A percentile compares a stretch with the other conserved stretches of the same genome.
Conservation (phyloP, 2,329 filamentous ascomycete species). For the Pyrenochaeta sp. region DNA sequence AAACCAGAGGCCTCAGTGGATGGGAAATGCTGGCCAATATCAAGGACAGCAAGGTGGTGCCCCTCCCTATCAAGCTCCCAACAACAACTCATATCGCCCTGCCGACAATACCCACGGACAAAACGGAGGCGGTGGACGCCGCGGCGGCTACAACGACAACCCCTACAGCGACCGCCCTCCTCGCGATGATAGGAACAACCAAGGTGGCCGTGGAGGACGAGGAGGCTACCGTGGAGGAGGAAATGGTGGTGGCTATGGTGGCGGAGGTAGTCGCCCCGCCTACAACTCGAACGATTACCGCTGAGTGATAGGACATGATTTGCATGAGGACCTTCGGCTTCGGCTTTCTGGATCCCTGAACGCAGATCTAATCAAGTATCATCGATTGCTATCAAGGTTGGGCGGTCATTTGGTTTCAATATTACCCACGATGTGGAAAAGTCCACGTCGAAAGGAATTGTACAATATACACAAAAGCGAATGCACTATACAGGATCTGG, state of each 20-base stretch:
- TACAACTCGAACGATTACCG: conserved; percentile 29
- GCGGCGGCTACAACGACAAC: conserved; percentile 27
- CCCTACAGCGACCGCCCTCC: conserved; percentile 28
- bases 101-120: conserved; percentile 32
- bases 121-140: conserved; percentile 29
- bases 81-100: conserved; percentile 32
- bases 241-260: conserved; percentile 19
- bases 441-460: no score
- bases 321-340: no score
- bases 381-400: conserved; percentile 1
- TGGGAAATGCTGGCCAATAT: conserved; percentile 22
- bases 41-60: conserved; percentile 28
- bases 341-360: no score
- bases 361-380: conserved; percentile 1
- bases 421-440: no score
- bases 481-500: no score
- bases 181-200: conserved; percentile 20
- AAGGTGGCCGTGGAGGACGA: conserved; percentile 32
- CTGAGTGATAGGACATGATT: conserved; percentile 5
- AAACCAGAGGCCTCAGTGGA: conserved; percentile 28
- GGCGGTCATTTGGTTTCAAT: no score
- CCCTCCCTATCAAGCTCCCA: conserved; percentile 26
- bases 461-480: no score
- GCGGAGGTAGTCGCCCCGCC: conserved; percentile 17
- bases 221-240: conserved; percentile 36